Evolutionary conservation across 2,329 filamentous ascomycete genomes (phyloP).

Genomic region (Alternaria gaisen): DNA sequence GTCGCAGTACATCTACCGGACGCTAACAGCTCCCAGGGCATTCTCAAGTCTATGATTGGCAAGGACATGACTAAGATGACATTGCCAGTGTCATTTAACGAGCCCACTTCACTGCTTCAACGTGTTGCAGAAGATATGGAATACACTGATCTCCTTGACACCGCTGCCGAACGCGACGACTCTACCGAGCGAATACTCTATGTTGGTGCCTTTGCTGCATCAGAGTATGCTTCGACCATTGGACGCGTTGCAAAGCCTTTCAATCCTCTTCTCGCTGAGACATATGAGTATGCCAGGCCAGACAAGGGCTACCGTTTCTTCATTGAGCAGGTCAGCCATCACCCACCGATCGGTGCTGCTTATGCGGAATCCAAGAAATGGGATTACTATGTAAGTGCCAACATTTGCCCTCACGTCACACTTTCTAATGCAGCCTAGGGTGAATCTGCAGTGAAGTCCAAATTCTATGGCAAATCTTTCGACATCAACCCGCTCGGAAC

Average conservation of each 20-base stretch:
- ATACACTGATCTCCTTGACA: conserved; percentile 90
- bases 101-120: conserved; percentile 93
- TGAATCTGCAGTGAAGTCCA: conserved; percentile 92
- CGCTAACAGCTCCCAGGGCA: conserved; percentile 68
- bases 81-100: conserved; percentile 96
- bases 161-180: conserved; percentile 83
- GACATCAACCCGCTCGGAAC: conserved; percentile 96
- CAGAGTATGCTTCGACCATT: conserved; percentile 96
- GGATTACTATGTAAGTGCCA: conserved; percentile 79
- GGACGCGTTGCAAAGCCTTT: conserved; percentile 97
- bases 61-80: conserved; percentile 99
- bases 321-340: conserved; percentile 97
- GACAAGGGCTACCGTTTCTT: conserved; percentile 99
- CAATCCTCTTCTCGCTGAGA: conserved; percentile 95
- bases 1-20: neutral
- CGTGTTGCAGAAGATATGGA: conserved; percentile 98
- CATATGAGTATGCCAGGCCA: conserved; percentile 93
- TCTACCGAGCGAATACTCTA: conserved; percentile 93
- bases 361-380: conserved; percentile 92
- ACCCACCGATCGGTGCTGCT: conserved; percentile 91
- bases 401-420: neutral
- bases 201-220: conserved; percentile 93
- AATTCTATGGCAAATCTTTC: conserved; percentile 97
- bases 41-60: conserved; percentile 98
- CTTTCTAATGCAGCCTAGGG: conserved; percentile 62